phyloP scores from a whole-genome alignment of 139 green algal species.

The Volvox africanus region DNA sequence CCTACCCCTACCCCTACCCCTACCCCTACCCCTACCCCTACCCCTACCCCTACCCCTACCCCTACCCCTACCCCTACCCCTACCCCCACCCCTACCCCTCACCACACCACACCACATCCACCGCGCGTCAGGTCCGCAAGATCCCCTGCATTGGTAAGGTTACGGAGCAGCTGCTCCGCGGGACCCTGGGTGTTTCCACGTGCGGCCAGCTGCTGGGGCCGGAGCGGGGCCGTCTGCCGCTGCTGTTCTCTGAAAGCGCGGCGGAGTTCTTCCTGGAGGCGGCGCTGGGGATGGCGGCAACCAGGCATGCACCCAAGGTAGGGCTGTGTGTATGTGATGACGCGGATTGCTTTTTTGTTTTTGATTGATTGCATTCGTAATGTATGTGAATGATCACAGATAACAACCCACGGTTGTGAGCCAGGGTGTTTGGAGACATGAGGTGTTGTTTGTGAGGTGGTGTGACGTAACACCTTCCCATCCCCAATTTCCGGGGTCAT shows the following conservation, averaged over 20 bases:
- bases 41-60: neutral
- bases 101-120: neutral
- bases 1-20: no score
- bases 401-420: no score
- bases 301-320: constrained; percentile 45
- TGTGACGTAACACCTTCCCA: no score
- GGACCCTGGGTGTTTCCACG: constrained; percentile 67
- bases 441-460: no score
- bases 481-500: no score
- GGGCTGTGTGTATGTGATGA: no score
- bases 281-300: constrained; percentile 62
- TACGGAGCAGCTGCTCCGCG: constrained; percentile 76
- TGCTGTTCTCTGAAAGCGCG: constrained; percentile 72
- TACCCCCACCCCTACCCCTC: neutral
- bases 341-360: no score
- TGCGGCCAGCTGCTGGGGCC: constrained; percentile 73
- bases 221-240: constrained; percentile 70
- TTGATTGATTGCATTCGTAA: no score
- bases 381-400: no score
- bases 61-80: neutral
- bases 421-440: no score
- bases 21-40: no score
- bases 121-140: constrained; percentile 46
- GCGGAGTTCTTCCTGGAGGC: constrained; percentile 76
- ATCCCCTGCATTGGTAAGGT: constrained; percentile 86